Evolutionary conservation across 495 filamentous ascomycete genomes (phyloP).

Genomic region (Pyrenula aspistea): DNA sequence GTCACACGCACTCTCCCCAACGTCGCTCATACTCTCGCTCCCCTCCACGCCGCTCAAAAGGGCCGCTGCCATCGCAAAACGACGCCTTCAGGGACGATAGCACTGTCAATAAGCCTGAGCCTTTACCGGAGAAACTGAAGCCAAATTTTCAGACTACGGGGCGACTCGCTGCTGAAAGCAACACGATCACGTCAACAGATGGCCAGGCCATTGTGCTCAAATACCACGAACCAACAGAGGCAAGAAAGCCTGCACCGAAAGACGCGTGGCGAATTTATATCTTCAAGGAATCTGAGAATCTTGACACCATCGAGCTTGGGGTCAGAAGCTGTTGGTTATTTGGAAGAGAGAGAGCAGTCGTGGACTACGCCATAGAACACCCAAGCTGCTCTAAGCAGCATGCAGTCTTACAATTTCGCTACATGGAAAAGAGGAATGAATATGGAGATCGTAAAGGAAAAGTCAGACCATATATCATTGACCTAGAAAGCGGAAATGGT

Average conservation of each 20-base stretch:
- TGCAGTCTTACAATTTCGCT: slow-evolving; percentile 87
- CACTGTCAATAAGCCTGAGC: slow-evolving; percentile 20
- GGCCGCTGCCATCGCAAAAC: slow-evolving; percentile 57
- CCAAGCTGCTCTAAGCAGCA: slow-evolving; percentile 91
- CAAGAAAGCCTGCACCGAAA: slow-evolving; percentile 69
- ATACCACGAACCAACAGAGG: slow-evolving; percentile 91
- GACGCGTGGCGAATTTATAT: slow-evolving; percentile 83
- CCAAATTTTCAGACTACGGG: slow-evolving; percentile 78
- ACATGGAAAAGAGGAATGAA: slow-evolving; percentile 70
- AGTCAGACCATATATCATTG: slow-evolving; percentile 85
- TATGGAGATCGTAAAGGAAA: slow-evolving; percentile 69
- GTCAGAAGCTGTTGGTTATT: slow-evolving; percentile 81
- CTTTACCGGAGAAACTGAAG: slow-evolving; percentile 58
- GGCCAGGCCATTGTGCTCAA: slow-evolving; percentile 66
- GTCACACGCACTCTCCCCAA: too few relatives aligned
- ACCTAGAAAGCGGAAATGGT: slow-evolving; percentile 89
- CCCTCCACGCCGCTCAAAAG: slow-evolving; percentile 24
- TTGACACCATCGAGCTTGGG: slow-evolving; percentile 68
- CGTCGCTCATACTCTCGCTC: slow-evolving; percentile 17
- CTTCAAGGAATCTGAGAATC: slow-evolving; percentile 72
- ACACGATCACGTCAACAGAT: slow-evolving; percentile 58
- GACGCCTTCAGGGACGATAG: slow-evolving; percentile 51
- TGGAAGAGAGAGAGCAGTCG: slow-evolving; percentile 66
- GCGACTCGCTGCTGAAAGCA: slow-evolving; percentile 75
- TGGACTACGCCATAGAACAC: slow-evolving; percentile 76